phyloP scores from a whole-genome alignment of 1,284 basidiomycete species.

The Ganoderma sp. region DNA sequence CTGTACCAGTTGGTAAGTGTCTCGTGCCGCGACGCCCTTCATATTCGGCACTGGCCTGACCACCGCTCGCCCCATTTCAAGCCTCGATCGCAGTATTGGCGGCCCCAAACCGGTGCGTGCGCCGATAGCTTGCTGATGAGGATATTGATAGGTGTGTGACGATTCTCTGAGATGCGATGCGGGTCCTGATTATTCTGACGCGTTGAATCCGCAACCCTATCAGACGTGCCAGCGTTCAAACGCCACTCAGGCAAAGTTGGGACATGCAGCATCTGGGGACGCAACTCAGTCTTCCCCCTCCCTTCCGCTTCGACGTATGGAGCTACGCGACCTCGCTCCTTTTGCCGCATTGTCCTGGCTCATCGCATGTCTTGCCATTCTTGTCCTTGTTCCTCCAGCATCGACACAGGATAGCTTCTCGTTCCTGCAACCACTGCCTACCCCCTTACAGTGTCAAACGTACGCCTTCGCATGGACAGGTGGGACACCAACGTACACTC shows the following conservation, averaged over 20 bases:
- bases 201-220: not conserved
- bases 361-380: not conserved
- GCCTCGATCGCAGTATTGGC: not conserved
- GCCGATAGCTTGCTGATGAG: not conserved
- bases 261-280: not conserved
- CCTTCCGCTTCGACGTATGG: not conserved
- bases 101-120: not conserved
- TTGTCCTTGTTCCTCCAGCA: not conserved
- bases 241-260: not conserved
- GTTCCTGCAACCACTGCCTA: not conserved
- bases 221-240: not conserved
- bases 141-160: not conserved
- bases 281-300: not conserved
- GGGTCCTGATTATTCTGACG: not conserved
- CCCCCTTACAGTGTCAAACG: not conserved
- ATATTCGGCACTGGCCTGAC: not conserved
- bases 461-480: not conserved
- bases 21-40: not conserved
- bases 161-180: not conserved
- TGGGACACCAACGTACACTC: not conserved
- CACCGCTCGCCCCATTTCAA: not conserved
- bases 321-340: not conserved
- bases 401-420: not conserved
- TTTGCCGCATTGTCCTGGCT: not conserved
- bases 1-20: not conserved